These are phyloP conservation scores for Ulota crispa DNA, from an alignment of 225 moss, liverwort and hornwort species.

Conservation along the genomic window DNA sequence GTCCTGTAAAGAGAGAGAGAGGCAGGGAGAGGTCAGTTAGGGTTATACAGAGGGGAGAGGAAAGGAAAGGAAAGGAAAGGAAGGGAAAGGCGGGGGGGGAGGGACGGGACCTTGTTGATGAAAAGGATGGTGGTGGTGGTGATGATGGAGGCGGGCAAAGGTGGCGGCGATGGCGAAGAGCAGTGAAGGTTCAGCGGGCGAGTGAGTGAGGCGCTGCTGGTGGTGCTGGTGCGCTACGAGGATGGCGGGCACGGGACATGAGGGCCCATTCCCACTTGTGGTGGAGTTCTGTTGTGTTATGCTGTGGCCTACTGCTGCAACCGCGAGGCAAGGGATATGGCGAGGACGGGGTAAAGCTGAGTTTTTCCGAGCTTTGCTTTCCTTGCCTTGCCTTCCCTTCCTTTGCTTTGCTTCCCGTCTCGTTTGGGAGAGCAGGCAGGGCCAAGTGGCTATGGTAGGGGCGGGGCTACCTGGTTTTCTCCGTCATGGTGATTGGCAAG, in stretches of 20 bases:
- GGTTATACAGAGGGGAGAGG: no score
- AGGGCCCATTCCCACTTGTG: constrained; percentile 65
- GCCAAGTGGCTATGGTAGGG: not conserved
- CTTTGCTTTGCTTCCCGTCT: constrained; percentile 3
- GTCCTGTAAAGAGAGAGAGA: not conserved
- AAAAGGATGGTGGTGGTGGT: constrained; percentile 25
- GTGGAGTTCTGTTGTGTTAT: not conserved
- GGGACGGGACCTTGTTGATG: constrained; percentile 29
- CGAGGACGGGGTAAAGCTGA: constrained; percentile 28
- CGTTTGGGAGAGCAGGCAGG: constrained; percentile 7
- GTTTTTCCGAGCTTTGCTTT: constrained; percentile 10
- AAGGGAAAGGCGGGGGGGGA: not conserved
- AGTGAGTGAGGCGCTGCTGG: constrained; percentile 1
- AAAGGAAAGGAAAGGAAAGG: no score
- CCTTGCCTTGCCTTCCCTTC: not conserved
- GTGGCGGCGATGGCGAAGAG: constrained; percentile 34
- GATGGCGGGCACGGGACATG: constrained; percentile 40
- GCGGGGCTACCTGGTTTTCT: constrained; percentile 16
- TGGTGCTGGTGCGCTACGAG: constrained; percentile 31
- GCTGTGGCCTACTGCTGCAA: constrained; percentile 15
- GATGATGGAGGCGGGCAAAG: constrained; percentile 13
- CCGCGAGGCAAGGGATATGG: constrained; percentile 28
- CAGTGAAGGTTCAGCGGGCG: constrained; percentile 16
- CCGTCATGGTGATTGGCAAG: constrained; percentile 8
- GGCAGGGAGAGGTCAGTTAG: no score